Evolutionary conservation across 192 early-diverging fungal genomes (phyloP), one percentile per base, ranked within the genome.

Genomic region (Umbelopsis vinacea): DNA sequence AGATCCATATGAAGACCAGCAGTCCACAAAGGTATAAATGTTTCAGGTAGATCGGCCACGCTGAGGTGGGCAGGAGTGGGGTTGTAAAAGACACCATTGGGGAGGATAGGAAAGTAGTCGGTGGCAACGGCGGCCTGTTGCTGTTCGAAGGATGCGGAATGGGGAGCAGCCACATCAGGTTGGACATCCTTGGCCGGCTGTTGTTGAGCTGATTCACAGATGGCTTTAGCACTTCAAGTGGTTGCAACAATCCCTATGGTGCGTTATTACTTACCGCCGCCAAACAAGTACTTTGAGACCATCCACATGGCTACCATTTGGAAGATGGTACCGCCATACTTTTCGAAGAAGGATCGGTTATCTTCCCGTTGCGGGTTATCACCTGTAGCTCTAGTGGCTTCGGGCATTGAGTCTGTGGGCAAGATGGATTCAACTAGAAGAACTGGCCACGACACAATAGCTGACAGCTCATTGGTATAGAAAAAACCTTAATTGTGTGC

Each of bases 1-100:
- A 88, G 50, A 70, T 88, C 79, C 83, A 80, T 73, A 2, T 53
- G 54, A 11, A 53, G 54, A 45, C 54, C 68, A 5, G 37, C 45
- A 15, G 66, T 26, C 78, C 78, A 80, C 3, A 80, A 40, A 22
- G 78, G 78, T 33, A 53, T 38, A 45, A 76, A 45, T 14, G 43
- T 60, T n/a, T 60, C 50, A 50, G 78, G 66, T 4, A 75, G 50
- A 33, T 70, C 50, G 11, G 40, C 45, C 11, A 57, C 4, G 48
- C 74, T 71, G 12, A 72, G 9, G 21, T 48, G 45, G 0, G 24
- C 6, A 12, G 73, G 73, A 38, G 52, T 17, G 50, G 78, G 74
- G 40, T 66, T 69, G 47, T 80, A 75, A 52, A 54, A 52, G n/a
- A 75, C 71, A 26, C 68, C 54, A 24, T 29, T 24, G 14, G 78